Percentiles rank a stretch among this genome's conserved stretches.
phyloP scores from a whole-genome alignment of 106 monocot genomes.

The Vanilla planifolia region DNA sequence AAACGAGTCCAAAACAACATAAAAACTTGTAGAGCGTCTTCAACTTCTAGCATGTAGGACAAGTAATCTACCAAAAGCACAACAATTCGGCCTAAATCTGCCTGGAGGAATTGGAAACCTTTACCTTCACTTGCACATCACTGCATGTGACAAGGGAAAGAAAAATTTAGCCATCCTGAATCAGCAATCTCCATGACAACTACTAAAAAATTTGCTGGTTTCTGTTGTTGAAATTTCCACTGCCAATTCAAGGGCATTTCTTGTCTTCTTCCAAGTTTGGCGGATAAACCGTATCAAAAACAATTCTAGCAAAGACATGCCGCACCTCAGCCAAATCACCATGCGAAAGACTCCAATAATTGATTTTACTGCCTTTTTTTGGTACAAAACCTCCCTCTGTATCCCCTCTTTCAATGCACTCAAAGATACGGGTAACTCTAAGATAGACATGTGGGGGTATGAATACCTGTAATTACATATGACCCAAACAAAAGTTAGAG shows the following conservation, averaged over 20 bases:
- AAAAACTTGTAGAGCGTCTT: too few species aligned
- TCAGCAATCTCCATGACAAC: too few species aligned
- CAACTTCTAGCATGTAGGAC: too few species aligned
- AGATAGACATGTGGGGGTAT: constrained; percentile 58
- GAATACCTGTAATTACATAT: constrained; percentile 53
- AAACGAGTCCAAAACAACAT: too few species aligned
- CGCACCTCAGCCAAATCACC: constrained; percentile 61
- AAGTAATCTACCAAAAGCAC: too few species aligned
- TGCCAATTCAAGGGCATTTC: neutral
- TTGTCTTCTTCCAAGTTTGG: constrained; percentile 19
- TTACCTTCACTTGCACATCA: too few species aligned
- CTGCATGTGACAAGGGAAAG: too few species aligned
- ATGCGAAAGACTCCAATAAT: constrained; percentile 41
- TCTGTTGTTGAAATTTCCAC: too few species aligned
- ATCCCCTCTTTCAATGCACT: constrained; percentile 23
- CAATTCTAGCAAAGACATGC: constrained; percentile 67
- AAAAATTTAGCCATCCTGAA: too few species aligned
- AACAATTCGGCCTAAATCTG: too few species aligned
- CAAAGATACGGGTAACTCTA: constrained; percentile 55
- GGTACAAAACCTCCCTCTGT: constrained; percentile 32
- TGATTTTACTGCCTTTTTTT: constrained; percentile 49
- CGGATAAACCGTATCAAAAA: constrained; percentile 83
- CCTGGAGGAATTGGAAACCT: too few species aligned
- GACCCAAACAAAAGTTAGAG: neutral
- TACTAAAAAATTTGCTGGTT: too few species aligned